Base-by-base conservation (phyloP, 2,329 filamentous ascomycete species). In the Paecilomyces variotii region DNA sequence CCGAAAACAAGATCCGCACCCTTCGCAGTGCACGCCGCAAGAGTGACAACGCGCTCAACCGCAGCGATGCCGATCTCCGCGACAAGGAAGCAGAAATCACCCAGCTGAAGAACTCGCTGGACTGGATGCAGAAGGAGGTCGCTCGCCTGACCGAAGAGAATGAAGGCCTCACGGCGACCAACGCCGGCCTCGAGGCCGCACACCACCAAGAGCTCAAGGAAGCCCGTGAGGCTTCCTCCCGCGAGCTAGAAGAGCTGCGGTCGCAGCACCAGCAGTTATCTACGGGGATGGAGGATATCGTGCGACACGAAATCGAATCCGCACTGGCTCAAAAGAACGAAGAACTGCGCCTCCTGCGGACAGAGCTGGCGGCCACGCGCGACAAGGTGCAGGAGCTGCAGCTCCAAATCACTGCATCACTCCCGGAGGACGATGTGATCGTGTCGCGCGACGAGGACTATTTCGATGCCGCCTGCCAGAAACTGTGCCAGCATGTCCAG, bases 401-500 rank as follows among this genome's bases (percentile, higher is more conserved):
- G 65, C 78, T 80, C 62, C 80, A 86, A 67, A 84, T 87, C 45
- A 74, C 85, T 27, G 76, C 79, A 2, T 79, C 82, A 34, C 80
- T 80, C 56, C 50, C 14, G 50, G 80, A 81, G 61, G 87, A 90
- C 67, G 84, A 89, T 64, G 93, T 95, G 76, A 86, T 97, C 62
- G 84, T 83, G 54, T 81, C 91, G 61, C 85, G 85, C 64, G 91
- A 97, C 70, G 92, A 97, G 73, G 92, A 97, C 76, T 92, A 97
- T 79, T 97, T 99, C 70, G 91, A 97, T 69, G 86, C 86, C 67
- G 89, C 92, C 50, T 99, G 94, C 72, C 91, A 97, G 73, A 89
- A 95, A 74, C 85, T 99, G 52, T 99, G 91, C 76, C 89, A 93
- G 66, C 92, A 97, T 72, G 91, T 97, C 50, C 92, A 97, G 73